Evolutionary conservation across 2,329 filamentous ascomycete genomes (phyloP), one percentile per base, ranked within the genome.

Genomic region (Pseudogymnoascus verrucosus): DNA sequence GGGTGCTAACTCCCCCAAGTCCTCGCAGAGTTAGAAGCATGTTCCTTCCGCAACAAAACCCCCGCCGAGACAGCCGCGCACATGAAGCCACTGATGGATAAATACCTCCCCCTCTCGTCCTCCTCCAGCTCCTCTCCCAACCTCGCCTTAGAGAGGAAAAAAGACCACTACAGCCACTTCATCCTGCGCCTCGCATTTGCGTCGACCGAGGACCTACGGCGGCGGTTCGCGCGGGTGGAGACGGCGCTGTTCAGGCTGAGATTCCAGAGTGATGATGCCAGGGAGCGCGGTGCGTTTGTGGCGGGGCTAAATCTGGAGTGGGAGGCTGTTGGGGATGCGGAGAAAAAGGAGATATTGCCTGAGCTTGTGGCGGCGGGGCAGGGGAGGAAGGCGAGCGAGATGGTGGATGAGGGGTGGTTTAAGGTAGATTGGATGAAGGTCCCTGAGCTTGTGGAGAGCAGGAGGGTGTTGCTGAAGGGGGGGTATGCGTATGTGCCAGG

Each of bases 141-240:
- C 71, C 77, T 93, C 12, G 82, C 84, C 23, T 77, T 84, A 36
- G 91, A 99, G 77, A 84, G 93, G 28, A 90, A 93, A 75, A 96
- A 95, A 74, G 95, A 99, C 71, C 95, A 99, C 77, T 99, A 98
- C 77, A 95, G 90, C 63, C 95, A 99, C 76, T 99, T 97, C 74
- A 99, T 98, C 66, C 84, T 99, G 5, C 87, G 95, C 0, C 84
- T 99, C 47, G 95, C 95, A 1, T 99, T 99, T 72, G 87, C 93
- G 0, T 87, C 89, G 1, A 97, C 93, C 0, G 92, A 96, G 73
- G 95, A 99, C 71, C 80, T 98, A 39, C 87, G 95, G 44, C 84
- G 89, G 67, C 87, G 95, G 23, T 99, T 98, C 72, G 84, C 87
- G 3, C 86, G 93, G 37, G 86, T 96, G 3, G 95, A 99, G 77